These are phyloP conservation scores for Solanum ahanhuiri DNA, from an alignment of 257 asterid genomes.

Conservation along the genomic window DNA sequence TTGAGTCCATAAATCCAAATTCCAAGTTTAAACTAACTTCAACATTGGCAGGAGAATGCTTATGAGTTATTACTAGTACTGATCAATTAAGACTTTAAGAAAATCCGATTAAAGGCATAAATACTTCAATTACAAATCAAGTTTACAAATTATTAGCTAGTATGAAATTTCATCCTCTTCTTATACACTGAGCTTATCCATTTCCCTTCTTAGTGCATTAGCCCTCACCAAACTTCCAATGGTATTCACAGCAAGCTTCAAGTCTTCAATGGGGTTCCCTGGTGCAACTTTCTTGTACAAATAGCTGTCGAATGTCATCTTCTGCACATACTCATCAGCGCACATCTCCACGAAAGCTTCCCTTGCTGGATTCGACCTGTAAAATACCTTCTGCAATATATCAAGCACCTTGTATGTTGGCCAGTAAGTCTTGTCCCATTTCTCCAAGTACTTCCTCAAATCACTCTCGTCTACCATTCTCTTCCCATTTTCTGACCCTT, in stretches of 20 bases:
- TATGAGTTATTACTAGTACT: too few relatives aligned
- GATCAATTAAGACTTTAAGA: background rate
- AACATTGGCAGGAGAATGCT: background rate
- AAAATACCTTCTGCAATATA: constrained; percentile 76
- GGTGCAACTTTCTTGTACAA: constrained; percentile 79
- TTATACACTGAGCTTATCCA: constrained; percentile 60
- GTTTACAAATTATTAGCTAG: background rate
- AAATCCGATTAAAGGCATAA: background rate
- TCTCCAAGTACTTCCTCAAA: constrained; percentile 64
- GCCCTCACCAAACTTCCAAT: constrained; percentile 87
- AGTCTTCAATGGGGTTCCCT: constrained; percentile 82
- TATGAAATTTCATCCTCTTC: background rate
- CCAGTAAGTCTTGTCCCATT: constrained; percentile 91
- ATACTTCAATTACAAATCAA: background rate
- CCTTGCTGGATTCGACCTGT: constrained; percentile 77
- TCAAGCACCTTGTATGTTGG: constrained; percentile 87
- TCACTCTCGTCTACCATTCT: constrained; percentile 77
- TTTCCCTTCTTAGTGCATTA: constrained; percentile 76
- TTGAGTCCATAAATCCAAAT: background rate
- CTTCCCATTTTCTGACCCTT: constrained; percentile 75
- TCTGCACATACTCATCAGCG: constrained; percentile 88
- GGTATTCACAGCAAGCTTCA: constrained; percentile 81
- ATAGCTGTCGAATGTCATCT: constrained; percentile 88
- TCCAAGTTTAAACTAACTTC: background rate
- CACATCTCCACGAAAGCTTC: constrained; percentile 95